Evolutionary conservation across 2,329 filamentous ascomycete genomes (phyloP).

Genomic region (Fusarium setosum): DNA sequence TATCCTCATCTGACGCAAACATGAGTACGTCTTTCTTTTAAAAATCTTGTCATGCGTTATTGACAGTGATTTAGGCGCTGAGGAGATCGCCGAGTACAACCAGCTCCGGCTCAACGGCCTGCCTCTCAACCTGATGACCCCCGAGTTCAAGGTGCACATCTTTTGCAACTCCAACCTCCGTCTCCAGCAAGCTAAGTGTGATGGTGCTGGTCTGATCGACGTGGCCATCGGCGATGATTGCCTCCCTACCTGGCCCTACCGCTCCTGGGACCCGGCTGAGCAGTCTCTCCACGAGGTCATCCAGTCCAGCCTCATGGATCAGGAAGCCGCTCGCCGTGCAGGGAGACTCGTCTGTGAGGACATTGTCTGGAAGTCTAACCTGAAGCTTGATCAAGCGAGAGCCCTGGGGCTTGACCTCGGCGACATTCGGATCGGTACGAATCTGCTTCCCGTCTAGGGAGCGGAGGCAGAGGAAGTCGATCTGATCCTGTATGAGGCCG

Average conservation of each 20-base stretch:
- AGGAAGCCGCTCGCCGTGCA: slow-evolving; percentile 28
- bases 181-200: slow-evolving; percentile 34
- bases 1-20: no score
- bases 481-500: neutral
- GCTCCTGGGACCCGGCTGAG: slow-evolving; percentile 38
- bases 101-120: slow-evolving; percentile 28
- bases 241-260: slow-evolving; percentile 42
- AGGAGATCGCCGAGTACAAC: slow-evolving; percentile 8
- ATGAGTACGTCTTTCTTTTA: neutral
- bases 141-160: slow-evolving; percentile 34
- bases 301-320: slow-evolving; percentile 37
- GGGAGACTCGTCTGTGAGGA: slow-evolving; percentile 31
- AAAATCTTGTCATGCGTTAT: no score
- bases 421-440: slow-evolving; percentile 39
- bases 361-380: slow-evolving; percentile 42
- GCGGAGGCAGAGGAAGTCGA: slow-evolving; percentile 4
- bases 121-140: slow-evolving; percentile 36
- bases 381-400: slow-evolving; percentile 40
- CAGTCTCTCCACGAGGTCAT: slow-evolving; percentile 41
- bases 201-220: slow-evolving; percentile 22
- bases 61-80: neutral
- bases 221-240: slow-evolving; percentile 45
- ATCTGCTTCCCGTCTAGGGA: slow-evolving; percentile 46
- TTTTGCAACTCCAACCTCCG: slow-evolving; percentile 36
- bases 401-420: slow-evolving; percentile 30